Base-by-base conservation (phyloP, 352 stramenopile genomes). In the Globisporangium uncinulatum region DNA sequence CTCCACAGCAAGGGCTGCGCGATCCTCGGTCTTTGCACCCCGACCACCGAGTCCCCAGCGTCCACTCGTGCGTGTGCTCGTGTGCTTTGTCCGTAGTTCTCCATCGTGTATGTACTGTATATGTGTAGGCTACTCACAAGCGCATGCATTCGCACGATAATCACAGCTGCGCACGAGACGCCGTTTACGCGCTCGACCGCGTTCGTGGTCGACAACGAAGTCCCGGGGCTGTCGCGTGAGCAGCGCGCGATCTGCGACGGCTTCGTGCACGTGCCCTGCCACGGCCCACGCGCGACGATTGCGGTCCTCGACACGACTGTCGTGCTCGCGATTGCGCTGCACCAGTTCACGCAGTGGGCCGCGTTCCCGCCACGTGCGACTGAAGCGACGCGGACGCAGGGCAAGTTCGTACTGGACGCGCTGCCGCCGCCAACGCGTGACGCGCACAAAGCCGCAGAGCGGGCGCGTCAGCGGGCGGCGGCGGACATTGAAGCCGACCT, bases 171-270 rank as follows among this genome's bases (percentile, higher is more conserved):
- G 0, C 78, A 91, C 53, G 47, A 68, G 37, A 70, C 63, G n/a
- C 58, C 69, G 0, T 89, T 83, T 57, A 36, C 62, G 21, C 73
- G 74, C 31, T 79, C 73, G 21, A 88, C 70, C 19, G 82, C 82
- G 44, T 92, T 92, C 42, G 76, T 92, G 54, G 66, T 92, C 43
- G 77, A 83, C 65, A 92, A 92, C 57, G 82, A 92, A 68, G 75
- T 76, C 34, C 56, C 67, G 54, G 75, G 60, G 0, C 67, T 92
- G 17, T 87, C 77, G 31, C 58, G 69, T 1, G 77, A 88, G 10
- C 79, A 92, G 32, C 52, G 69, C 31, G 71, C 74, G 39, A 86
- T 86, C 50, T 92, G 82, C 61, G 79, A 89, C 61, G 57, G 67
- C 51, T 86, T 90, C 45, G 60, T 90, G 31, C 65, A 88, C 53